Evolutionary conservation across 2,329 filamentous ascomycete genomes (phyloP), one percentile per base, ranked within the genome.

Genomic region (Hypomyces perniciosus): DNA sequence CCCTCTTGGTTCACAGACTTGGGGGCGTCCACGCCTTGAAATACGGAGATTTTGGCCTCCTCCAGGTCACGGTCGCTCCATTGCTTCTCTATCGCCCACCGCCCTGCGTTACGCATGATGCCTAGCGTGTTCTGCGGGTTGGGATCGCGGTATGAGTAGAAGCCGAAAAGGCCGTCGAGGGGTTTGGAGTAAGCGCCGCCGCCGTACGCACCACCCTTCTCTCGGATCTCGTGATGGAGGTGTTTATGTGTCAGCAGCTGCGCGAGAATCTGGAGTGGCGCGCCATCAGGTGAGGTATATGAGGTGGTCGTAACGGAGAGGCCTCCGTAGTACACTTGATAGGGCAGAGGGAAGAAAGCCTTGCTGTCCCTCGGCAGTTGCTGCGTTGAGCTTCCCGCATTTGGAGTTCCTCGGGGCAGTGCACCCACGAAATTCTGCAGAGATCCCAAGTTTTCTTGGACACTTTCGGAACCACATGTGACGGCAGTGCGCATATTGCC

Each of bases 191-290:
- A 92, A 1, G 93, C 92, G 10, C 91, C 90, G 26, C 90, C 93
- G 41, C 93, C 93, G 60, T 99, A 99, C 0, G 93, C 93, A 35
- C 93, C 93, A 31, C 93, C 93, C 70, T 97, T 97, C 66, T 99
- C 93, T 50, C 93, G 88, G 58, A 99, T 96, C 69, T 97, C 93
- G 59, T 95, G 92, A 65, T 99, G 93, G 29, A 99, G 77, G 64
- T 96, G 88, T 69, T 96, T 96, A 72, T 99, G 92, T 0, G 92
- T 97, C 31, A 99, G 80, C 13, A 99, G 81, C 66, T 96, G 90
- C 9, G 91, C 84, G 26, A 99, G 82, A 38, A 97, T 86, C 61
- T 92, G 90, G 12, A 97, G 82, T 0, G 90, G 80, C 1, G 93
- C 89, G 38, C 87, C 84, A 47, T 86, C 79, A 0, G 83, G 68